Evolutionary conservation across 805 yeast genomes (phyloP).

Genomic region (Babjeviella inositovora): DNA sequence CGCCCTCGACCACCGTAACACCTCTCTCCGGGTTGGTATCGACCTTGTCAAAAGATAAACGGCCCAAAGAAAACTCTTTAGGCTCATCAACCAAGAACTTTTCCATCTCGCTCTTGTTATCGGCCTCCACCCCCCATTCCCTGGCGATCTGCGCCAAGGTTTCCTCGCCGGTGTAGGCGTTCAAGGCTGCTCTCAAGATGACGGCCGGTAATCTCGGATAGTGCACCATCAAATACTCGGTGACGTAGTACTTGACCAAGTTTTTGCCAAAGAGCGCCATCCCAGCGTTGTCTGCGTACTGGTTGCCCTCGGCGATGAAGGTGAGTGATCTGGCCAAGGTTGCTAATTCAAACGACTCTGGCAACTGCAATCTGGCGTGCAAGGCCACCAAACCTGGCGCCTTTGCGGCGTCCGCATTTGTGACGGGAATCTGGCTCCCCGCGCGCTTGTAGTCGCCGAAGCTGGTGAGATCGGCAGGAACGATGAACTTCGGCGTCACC

Average conservation of each 20-base stretch:
- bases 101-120: conserved; percentile 42
- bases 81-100: conserved; percentile 58
- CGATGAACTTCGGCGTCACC: conserved; percentile 2
- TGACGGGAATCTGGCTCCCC: conserved; percentile 10
- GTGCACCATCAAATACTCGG: conserved; percentile 54
- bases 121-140: conserved; percentile 83
- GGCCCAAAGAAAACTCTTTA: conserved; percentile 48
- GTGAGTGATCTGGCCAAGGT: conserved; percentile 75
- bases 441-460: conserved; percentile 13
- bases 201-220: conserved; percentile 86
- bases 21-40: conserved; percentile 5
- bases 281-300: conserved; percentile 59
- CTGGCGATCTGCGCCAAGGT: conserved; percentile 54
- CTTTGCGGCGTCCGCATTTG: conserved; percentile 34
- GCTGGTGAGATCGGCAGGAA: conserved; percentile 8
- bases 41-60: too few species aligned
- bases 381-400: conserved; percentile 67
- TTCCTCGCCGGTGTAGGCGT: conserved; percentile 55
- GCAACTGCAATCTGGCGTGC: conserved; percentile 60
- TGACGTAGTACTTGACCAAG: conserved; percentile 56
- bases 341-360: conserved; percentile 35
- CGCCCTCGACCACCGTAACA: conserved; percentile 15
- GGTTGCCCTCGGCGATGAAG: conserved; percentile 20
- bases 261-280: conserved; percentile 73
- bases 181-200: conserved; percentile 60